Evolutionary conservation across 2,329 filamentous ascomycete species (phyloP), one percentile per base, ranked within the genome.

Genomic region (Paracoccidioides brasiliensis): DNA sequence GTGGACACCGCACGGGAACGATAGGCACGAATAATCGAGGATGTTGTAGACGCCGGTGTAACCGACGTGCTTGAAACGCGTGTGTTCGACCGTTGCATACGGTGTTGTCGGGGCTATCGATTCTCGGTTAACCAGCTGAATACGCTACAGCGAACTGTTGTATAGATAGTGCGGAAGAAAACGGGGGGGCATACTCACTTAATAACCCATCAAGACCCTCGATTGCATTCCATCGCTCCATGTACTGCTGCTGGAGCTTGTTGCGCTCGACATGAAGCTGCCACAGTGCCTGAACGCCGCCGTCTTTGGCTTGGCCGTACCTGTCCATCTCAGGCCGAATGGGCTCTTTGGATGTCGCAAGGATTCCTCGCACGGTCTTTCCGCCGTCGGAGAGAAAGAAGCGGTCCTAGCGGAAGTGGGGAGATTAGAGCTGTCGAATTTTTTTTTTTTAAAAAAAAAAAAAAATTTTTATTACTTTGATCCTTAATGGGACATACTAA

Each of bases 1-100:
- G 48, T 66, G 54, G 6, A 65, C 55, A 72, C 0, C 78, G 80
- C 2, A 82, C 75, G 0, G 81, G 22, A 84, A 71, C 1, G 78
- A 73, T 0, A 76, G 74, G 38, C 70, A 71, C 0, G 76, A 78
- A 56, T 83, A 83, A 61, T 83, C 80, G 14, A 83, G 61, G 15
- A 80, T 55, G 59, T 83, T 84, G 46, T 80, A 72, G 6, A 72
- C 74, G 2, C 64, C 62, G 0, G 69, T 70, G 57, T 77, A 78
- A 48, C 71, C 76, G 56, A 75, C 71, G 59, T 76, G 72, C 7
- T 70, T 72, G 63, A 74, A 82, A 55, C 73, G 64, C 6, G 63
- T 57, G 5, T 73, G 74, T 10, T 71, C 63, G 2, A 73, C 67
- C 0, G 74, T 72, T 2, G 74, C 70, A 43, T 71, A 71, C 3